A percentile compares a stretch with the other conserved stretches of the same genome.
These are phyloP conservation scores for Rhynchosporium agropyri DNA, from an alignment of 2,329 filamentous ascomycete species.

Conservation along the genomic window DNA sequence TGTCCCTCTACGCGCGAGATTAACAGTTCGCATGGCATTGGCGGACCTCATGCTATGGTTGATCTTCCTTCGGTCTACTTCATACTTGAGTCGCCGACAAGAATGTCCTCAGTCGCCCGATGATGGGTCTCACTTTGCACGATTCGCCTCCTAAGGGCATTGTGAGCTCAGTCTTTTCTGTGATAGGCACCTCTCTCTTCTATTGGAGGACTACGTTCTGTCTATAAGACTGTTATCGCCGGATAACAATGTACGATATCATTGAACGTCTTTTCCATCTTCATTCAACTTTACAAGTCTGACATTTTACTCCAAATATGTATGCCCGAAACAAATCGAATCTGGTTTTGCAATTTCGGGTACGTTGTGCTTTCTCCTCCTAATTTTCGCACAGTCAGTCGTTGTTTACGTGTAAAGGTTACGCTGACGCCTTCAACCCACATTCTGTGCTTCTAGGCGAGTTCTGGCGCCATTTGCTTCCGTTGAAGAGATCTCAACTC, in stretches of 20 bases:
- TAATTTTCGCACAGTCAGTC: background rate
- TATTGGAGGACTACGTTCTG: no score
- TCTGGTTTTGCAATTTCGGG: conserved; percentile 19
- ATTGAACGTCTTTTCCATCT: background rate
- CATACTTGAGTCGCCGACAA: background rate
- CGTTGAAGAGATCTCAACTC: conserved; percentile 6
- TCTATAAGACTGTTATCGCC: no score
- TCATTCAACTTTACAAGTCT: background rate
- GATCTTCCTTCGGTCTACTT: background rate
- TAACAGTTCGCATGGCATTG: background rate
- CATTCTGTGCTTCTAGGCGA: conserved; percentile 7
- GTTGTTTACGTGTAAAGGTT: background rate
- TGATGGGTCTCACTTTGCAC: no score
- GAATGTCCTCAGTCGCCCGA: background rate
- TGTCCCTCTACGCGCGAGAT: background rate
- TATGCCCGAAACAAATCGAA: conserved; percentile 12
- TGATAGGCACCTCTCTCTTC: no score
- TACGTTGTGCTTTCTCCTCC: conserved; percentile 1
- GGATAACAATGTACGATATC: no score
- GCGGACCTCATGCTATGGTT: background rate
- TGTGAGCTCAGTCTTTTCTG: background rate
- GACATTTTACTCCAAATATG: background rate
- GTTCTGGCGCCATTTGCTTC: background rate
- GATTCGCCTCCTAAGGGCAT: background rate
- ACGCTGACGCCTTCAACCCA: background rate